Evolutionary conservation across 1,139 yeast species (phyloP), one percentile per base, ranked within the genome.

Genomic region (Pichia sp.): DNA sequence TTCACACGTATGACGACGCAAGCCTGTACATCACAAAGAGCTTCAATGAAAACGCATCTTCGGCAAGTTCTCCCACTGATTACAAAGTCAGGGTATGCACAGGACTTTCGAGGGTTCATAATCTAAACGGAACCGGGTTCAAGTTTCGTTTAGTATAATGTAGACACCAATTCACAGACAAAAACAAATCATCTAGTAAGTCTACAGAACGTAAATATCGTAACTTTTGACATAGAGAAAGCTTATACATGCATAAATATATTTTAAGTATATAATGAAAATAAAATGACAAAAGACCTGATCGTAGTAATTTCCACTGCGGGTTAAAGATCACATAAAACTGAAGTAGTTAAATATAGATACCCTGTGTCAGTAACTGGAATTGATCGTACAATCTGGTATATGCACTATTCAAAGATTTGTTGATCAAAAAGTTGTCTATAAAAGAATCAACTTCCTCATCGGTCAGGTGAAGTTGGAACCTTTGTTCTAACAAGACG

Each of bases 371-470:
- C 51, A 90, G 72, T 70, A 93, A 73, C 72, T 93, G 99, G 72
- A 87, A 93, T 69, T 92, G 98, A 68, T 93, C 99, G 67, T 93
- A 93, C 44, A 93, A 74, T 61, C 97, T 76, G 0, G 99, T 93
- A 70, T 90, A 93, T 61, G 88, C 78, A 65, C 93, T 88, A n/a
- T 96, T 95, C 54, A 86, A 64, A 65, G 97, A 88, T 70, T 86
- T 90, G 36, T 81, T 87, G 32, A 93, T 85, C 61, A 93, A 73
- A 8, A 76, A 72, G 55, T 73, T 80, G 56, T 90, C 98, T 10
- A 92, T 96, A 70, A 85, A 92, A 1, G 72, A 72, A 59, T 87
- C 95, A 51, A 84, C 77, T 54, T 90, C 97, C 1, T 78, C 77
- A 46, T 90, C 97, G 34, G 78, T 72, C 51, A 93, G 69, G 44